Evolutionary conservation across 2,329 filamentous ascomycete species (phyloP).

Genomic region (Nothopassalora personata): DNA sequence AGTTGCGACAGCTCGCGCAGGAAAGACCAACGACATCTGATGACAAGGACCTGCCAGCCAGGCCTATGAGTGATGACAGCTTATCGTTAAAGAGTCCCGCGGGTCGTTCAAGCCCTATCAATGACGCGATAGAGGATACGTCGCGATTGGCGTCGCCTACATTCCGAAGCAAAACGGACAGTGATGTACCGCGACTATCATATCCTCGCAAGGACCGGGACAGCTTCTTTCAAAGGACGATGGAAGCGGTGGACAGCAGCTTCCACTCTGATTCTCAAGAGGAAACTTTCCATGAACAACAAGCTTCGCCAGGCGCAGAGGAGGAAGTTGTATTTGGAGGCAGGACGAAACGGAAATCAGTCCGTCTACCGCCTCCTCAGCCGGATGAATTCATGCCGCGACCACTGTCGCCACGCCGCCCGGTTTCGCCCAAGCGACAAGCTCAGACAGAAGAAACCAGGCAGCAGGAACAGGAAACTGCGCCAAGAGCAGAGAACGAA

Average conservation of each 20-base stretch:
- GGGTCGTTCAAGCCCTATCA: constrained; percentile 29
- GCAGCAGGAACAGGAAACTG: constrained; percentile 11
- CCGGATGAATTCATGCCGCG: constrained; percentile 57
- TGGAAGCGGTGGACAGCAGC: constrained; percentile 25
- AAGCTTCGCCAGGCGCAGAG: constrained; percentile 2
- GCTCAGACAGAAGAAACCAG: constrained; percentile 14
- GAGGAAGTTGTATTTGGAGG: constrained; percentile 2
- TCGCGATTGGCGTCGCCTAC: constrained; percentile 50
- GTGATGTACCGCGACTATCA: constrained; percentile 36
- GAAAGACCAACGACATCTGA: constrained; percentile 39
- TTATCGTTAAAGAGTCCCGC: constrained; percentile 16
- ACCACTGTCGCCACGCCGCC: constrained; percentile 62
- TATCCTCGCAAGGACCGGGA: constrained; percentile 24
- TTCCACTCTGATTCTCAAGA: constrained; percentile 7
- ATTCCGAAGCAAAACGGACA: constrained; percentile 42
- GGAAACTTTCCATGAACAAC: not conserved
- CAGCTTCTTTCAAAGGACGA: constrained; percentile 29
- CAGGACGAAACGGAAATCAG: constrained; percentile 2
- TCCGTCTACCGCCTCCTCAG: constrained; percentile 32
- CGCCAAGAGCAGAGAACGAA: not conserved
- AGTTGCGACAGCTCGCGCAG: constrained; percentile 67
- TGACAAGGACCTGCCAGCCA: constrained; percentile 71
- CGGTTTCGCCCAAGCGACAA: constrained; percentile 42
- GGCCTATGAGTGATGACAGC: constrained; percentile 59
- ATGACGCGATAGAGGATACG: constrained; percentile 32